These are phyloP conservation scores for Clavispora asparagi DNA, from an alignment of 805 yeast species.

Conservation along the genomic window DNA sequence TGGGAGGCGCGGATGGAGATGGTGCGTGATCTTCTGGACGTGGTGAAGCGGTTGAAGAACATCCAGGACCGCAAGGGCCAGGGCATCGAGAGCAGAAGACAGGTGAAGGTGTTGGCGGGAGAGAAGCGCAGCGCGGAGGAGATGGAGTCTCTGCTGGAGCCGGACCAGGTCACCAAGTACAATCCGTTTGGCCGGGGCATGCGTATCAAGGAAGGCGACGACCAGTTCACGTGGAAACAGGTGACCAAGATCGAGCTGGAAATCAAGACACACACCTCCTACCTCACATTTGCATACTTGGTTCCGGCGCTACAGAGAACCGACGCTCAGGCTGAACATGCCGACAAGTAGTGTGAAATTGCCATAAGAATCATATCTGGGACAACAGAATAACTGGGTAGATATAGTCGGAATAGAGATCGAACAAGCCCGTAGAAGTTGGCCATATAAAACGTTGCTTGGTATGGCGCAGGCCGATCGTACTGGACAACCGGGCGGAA, in stretches of 20 bases:
- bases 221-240: constrained; percentile 68
- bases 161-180: constrained; percentile 24
- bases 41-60: constrained; percentile 71
- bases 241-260: constrained; percentile 84
- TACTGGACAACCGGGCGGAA: no score
- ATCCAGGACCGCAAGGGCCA: constrained; percentile 64
- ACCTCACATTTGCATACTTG: constrained; percentile 79
- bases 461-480: no score
- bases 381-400: no score
- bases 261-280: constrained; percentile 90
- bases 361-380: no score
- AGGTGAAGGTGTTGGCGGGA: constrained; percentile 23
- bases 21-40: constrained; percentile 75
- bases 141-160: constrained; percentile 8
- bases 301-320: constrained; percentile 6
- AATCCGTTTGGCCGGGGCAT: constrained; percentile 93
- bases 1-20: constrained; percentile 90
- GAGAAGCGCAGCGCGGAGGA: constrained; percentile 17
- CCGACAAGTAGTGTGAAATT: background rate
- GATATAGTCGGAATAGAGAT: no score
- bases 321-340: background rate
- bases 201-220: constrained; percentile 85
- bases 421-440: no score
- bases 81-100: constrained; percentile 56
- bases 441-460: no score